Evolutionary conservation across 129 eudicot species (phyloP), one percentile per base, ranked within the genome.

Genomic region (Helichrysum umbraculigerum): DNA sequence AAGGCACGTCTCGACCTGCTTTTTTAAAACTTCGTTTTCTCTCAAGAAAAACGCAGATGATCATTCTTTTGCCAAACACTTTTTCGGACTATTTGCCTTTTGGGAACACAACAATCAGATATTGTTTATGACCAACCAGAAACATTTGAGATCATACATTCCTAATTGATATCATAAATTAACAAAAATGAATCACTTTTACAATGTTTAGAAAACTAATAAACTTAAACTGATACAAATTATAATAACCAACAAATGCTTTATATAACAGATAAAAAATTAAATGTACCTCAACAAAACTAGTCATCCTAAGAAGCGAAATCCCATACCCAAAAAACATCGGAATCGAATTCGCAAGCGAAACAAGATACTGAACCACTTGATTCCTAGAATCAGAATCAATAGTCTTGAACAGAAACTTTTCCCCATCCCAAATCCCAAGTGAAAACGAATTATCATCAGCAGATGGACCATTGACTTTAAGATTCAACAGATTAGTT

Each of bases 361-460:
- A 73, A 2, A 90, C 73, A 1, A 94, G 10, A 47, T 68, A 71
- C 71, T 83, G 86, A 20, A 87, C 76, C 30, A 89, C 19, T 22
- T 87, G 82, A 44, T 56, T 32, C 54, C 84, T 84, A 6, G 82
- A 88, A 34, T 83, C 51, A 0, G 75, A 76, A 21, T 77, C 78
- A 16, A 87, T 32, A 44, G 93, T 88, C 75, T 91, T 94, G 72
- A 87, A 91, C n/a, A 89, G 69, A 59, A 94, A 91, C 66, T 64
- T 76, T 11, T 68, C 57, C 11, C 98, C 98, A 42, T 87, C 84
- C 98, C 98, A 94, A 57, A 94, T 87, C 4, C 97, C 98, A 0
- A 93, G 68, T 5, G 96, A 86, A 16, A 79, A 32, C 10, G 87
- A 70, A 32, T 67, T 78, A 0, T 87, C 86, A 28, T 75, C 59